Evolutionary conservation across 345 rosid genomes (phyloP).

Genomic region (Linum trigynum): DNA sequence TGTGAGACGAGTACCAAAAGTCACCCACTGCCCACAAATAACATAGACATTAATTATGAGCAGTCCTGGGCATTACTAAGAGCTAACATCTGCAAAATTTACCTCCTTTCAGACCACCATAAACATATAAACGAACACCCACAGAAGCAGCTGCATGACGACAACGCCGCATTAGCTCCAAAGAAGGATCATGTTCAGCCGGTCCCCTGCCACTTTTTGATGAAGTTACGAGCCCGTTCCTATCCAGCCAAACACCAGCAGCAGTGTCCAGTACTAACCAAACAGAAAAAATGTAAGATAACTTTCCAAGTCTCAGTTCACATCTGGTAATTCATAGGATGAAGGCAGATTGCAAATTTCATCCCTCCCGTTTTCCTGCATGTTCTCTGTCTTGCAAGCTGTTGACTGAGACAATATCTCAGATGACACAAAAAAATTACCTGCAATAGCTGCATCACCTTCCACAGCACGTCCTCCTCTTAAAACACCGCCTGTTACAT

Average conservation of each 20-base stretch:
- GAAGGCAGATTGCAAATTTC: neutral
- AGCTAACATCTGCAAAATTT: conserved; percentile 8
- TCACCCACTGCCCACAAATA: neutral
- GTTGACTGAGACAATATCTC: too few species aligned
- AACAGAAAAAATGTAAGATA: neutral
- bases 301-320: neutral
- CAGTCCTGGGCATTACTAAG: neutral
- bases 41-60: too few species aligned
- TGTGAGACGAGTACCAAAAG: neutral
- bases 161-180: conserved; percentile 91
- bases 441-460: conserved; percentile 84
- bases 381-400: too few species aligned
- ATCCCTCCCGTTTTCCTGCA: neutral
- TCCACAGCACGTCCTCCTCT: conserved; percentile 86
- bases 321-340: neutral
- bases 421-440: conserved; percentile 26
- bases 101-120: conserved; percentile 99
- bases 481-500: conserved; percentile 86
- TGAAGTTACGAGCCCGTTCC: conserved; percentile 80
- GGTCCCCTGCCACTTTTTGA: conserved; percentile 54
- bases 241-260: conserved; percentile 97
- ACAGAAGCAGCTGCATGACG: conserved; percentile 96
- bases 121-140: conserved; percentile 76
- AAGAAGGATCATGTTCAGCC: conserved; percentile 55
- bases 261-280: conserved; percentile 86